Conservation (phyloP, 2,329 filamentous ascomycete genomes). For the Amylocarpus encephaloides region DNA sequence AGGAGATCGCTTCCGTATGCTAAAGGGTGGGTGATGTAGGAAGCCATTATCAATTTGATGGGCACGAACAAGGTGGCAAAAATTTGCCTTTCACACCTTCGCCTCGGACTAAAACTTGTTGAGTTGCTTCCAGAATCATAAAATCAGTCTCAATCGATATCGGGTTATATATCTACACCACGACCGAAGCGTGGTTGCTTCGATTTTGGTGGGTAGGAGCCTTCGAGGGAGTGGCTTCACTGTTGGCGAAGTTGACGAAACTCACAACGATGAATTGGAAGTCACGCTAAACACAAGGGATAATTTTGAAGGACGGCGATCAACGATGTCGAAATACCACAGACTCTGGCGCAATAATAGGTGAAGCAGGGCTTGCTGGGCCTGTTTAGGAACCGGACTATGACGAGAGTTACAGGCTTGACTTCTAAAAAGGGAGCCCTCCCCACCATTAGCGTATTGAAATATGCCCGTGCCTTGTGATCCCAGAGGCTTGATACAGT, state of each 20-base stretch:
- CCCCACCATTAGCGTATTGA: slow-evolving; percentile 25
- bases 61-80: not conserved
- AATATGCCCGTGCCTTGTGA: slow-evolving; percentile 6
- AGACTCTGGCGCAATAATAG: not conserved
- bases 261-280: not conserved
- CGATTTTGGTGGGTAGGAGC: too few relatives aligned
- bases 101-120: not conserved
- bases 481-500: not conserved
- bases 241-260: not conserved
- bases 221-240: too few relatives aligned
- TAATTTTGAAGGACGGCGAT: not conserved
- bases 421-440: slow-evolving; percentile 11
- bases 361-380: slow-evolving; percentile 3
- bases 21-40: slow-evolving; percentile 36
- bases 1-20: slow-evolving; percentile 36
- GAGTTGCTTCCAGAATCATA: not conserved
- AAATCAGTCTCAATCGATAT: not conserved
- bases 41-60: slow-evolving; percentile 25
- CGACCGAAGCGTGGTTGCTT: too few relatives aligned
- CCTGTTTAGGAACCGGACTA: slow-evolving; percentile 12
- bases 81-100: not conserved
- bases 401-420: slow-evolving; percentile 18
- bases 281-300: not conserved
- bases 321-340: not conserved
- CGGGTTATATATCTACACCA: too few relatives aligned